Conservation (phyloP, 441 rosid species). For the Melastoma candidum region DNA sequence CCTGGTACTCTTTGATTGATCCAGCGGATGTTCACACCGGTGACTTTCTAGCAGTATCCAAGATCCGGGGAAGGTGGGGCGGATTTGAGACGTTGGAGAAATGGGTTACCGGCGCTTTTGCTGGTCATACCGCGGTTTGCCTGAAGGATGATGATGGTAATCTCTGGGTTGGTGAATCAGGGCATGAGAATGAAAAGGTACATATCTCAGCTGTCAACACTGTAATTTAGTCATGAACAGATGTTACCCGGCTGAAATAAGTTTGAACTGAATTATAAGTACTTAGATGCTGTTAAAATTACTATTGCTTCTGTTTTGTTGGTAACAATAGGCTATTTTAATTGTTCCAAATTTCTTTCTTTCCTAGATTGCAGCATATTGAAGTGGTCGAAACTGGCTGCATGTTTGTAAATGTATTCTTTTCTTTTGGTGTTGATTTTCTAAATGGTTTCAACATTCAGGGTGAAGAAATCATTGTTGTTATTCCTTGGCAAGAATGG, state of each 20-base stretch:
- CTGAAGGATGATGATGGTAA: constrained; percentile 80
- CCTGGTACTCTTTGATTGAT: constrained; percentile 50
- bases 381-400: no score
- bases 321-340: no score
- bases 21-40: constrained; percentile 78
- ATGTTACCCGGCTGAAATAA: not conserved
- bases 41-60: constrained; percentile 82
- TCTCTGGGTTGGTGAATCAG: constrained; percentile 99
- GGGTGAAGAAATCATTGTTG: constrained; percentile 90
- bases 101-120: constrained; percentile 98
- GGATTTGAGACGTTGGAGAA: constrained; percentile 95
- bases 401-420: constrained; percentile 1
- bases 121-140: constrained; percentile 98
- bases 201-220: constrained; percentile 1
- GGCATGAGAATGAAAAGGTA: constrained; percentile 94
- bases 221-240: not conserved
- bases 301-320: no score
- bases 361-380: no score
- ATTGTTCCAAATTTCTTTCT: no score
- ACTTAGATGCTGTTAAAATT: no score
- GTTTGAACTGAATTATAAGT: no score
- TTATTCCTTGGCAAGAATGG: constrained; percentile 96
- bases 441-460: constrained; percentile 15
- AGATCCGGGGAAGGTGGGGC: constrained; percentile 97
- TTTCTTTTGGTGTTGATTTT: constrained; percentile 4